Conservation (phyloP, 2,329 filamentous ascomycete species). For the Byssochlamys sp. region DNA sequence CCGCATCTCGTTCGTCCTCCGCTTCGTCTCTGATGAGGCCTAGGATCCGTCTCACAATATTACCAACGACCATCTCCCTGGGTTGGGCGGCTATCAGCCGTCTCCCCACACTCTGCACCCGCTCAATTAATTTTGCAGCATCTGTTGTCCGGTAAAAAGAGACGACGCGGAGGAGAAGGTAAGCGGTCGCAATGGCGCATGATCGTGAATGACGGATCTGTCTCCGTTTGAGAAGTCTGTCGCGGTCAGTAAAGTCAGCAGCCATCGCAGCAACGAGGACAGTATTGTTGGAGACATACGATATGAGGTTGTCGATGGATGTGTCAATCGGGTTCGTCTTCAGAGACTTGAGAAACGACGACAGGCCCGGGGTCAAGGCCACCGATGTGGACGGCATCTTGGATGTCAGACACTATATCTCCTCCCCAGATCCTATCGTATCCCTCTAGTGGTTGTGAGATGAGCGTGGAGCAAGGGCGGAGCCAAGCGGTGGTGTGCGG, state of each 20-base stretch:
- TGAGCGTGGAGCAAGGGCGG: slow-evolving; percentile 1
- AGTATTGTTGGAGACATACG: slow-evolving; percentile 45
- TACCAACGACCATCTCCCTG: slow-evolving; percentile 82
- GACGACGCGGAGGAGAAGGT: slow-evolving; percentile 78
- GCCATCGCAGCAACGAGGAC: slow-evolving; percentile 3
- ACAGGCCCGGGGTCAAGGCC: slow-evolving; percentile 61
- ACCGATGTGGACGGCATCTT: slow-evolving; percentile 50
- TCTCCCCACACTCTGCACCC: slow-evolving; percentile 68
- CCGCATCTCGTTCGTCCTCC: slow-evolving; percentile 64
- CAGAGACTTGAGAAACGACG: slow-evolving; percentile 68
- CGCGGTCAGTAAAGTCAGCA: slow-evolving; percentile 10
- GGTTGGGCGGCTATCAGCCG: slow-evolving; percentile 75
- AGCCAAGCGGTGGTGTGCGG: background rate
- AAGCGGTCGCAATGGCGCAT: slow-evolving; percentile 83
- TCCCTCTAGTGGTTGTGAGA: background rate
- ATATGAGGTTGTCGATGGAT: slow-evolving; percentile 73
- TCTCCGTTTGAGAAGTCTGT: slow-evolving; percentile 74
- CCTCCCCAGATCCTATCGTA: background rate
- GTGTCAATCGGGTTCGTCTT: slow-evolving; percentile 67
- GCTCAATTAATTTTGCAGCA: slow-evolving; percentile 66
- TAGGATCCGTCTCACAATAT: slow-evolving; percentile 82
- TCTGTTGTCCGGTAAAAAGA: slow-evolving; percentile 69
- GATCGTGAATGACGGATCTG: slow-evolving; percentile 81
- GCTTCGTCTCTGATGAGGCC: slow-evolving; percentile 86
- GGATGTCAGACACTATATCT: background rate